A percentile compares a stretch with the other conserved stretches of the same genome.
These are phyloP conservation scores for Capronia coronata DNA, from an alignment of 2,329 filamentous ascomycete species.

Conservation along the genomic window DNA sequence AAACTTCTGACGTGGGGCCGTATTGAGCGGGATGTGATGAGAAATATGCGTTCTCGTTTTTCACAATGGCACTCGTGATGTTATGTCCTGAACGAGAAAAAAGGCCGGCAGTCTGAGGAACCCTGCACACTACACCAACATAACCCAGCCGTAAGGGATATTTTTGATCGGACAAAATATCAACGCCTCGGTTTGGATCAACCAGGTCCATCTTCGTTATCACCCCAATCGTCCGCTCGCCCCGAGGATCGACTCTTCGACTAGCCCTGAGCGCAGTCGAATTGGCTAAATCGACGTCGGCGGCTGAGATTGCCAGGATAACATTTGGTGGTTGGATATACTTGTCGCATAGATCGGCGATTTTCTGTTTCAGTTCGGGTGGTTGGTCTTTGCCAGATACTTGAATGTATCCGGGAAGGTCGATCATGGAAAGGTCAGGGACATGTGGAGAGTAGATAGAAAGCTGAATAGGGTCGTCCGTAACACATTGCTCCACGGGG, in stretches of 20 bases:
- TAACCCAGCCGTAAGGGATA: constrained; percentile 94
- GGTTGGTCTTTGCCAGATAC: constrained; percentile 89
- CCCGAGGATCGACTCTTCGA: constrained; percentile 82
- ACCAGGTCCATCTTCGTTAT: constrained; percentile 99
- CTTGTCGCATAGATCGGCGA: constrained; percentile 92
- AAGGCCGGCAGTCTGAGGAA: constrained; percentile 62
- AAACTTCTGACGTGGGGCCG: constrained; percentile 63
- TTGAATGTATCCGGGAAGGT: constrained; percentile 95
- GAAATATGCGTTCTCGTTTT: constrained; percentile 85
- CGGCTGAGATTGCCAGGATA: constrained; percentile 93
- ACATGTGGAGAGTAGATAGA: constrained; percentile 94
- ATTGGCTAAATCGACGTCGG: constrained; percentile 94
- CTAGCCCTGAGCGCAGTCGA: constrained; percentile 88
- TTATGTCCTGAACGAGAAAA: constrained; percentile 80
- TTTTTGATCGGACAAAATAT: constrained; percentile 78
- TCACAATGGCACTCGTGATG: constrained; percentile 71
- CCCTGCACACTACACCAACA: constrained; percentile 84
- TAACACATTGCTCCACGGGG: constrained; percentile 83
- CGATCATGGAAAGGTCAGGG: constrained; percentile 89
- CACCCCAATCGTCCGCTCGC: constrained; percentile 96
- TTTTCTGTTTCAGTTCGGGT: constrained; percentile 86
- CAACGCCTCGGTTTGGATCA: constrained; percentile 68
- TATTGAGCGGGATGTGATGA: constrained; percentile 75
- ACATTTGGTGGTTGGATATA: constrained; percentile 96
- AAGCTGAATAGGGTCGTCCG: constrained; percentile 92